Evolutionary conservation across 148 eudicot species (phyloP).

Genomic region (Talinum fruticosum): DNA sequence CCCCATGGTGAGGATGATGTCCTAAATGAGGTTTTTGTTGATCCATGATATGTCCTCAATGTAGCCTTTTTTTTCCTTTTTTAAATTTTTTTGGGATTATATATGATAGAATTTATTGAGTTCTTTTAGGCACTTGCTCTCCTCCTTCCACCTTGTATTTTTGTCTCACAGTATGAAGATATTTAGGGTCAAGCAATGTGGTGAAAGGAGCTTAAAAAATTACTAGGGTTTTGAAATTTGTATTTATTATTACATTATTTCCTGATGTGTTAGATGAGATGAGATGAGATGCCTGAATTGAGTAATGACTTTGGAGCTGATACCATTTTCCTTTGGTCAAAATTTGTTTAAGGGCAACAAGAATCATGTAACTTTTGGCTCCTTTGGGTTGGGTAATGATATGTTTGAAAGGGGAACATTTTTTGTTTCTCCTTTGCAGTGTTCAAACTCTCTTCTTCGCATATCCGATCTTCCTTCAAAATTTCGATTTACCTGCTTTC

Average conservation of each 20-base stretch:
- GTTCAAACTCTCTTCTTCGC: conserved; percentile 12
- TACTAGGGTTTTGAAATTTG: conserved; percentile 28
- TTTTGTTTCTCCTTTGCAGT: conserved; percentile 29
- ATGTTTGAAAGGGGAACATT: conserved; percentile 20
- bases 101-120: conserved; percentile 42
- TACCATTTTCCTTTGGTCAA: conserved; percentile 17
- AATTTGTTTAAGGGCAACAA: conserved; percentile 19
- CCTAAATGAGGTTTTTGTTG: conserved; percentile 75
- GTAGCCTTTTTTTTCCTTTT: conserved; percentile 34
- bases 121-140: conserved; percentile 36
- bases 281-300: conserved; percentile 31
- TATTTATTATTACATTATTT: conserved; percentile 9
- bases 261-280: conserved; percentile 19
- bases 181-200: conserved; percentile 29
- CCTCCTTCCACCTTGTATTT: conserved; percentile 26
- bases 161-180: conserved; percentile 25
- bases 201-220: conserved; percentile 25
- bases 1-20: conserved; percentile 81
- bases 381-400: conserved; percentile 20
- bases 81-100: conserved; percentile 26
- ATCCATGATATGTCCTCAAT: conserved; percentile 53
- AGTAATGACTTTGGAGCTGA: conserved; percentile 25
- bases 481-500: background rate
- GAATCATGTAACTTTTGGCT: conserved; percentile 31
- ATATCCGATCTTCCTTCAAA: too few relatives aligned